Percentiles rank a stretch among this genome's conserved stretches.
Conservation (phyloP, 192 early-diverging fungal species). For the Podila epigama region DNA sequence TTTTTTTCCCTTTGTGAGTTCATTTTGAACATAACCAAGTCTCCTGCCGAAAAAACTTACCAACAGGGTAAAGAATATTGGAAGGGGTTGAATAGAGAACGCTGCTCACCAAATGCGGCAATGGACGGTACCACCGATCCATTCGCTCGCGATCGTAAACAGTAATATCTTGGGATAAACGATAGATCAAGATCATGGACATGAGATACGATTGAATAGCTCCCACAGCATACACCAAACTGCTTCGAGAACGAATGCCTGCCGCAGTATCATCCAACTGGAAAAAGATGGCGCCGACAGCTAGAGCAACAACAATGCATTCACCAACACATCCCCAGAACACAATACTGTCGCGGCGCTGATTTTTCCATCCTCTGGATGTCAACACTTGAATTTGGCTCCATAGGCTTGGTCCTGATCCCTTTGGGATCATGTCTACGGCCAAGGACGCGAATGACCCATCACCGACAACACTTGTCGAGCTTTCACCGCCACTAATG, state of each 20-base stretch:
- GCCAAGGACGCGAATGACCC: slow-evolving; percentile 22
- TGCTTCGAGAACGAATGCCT: slow-evolving; percentile 31
- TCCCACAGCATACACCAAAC: slow-evolving; percentile 37
- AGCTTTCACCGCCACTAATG: slow-evolving; percentile 12
- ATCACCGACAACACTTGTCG: background rate
- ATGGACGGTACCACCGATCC: slow-evolving; percentile 43
- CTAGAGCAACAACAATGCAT: slow-evolving; percentile 34
- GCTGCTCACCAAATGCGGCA: slow-evolving; percentile 37
- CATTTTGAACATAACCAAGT: too few relatives aligned
- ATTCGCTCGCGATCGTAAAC: slow-evolving; percentile 47
- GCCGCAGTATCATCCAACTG: slow-evolving; percentile 15
- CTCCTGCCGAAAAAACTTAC: background rate
- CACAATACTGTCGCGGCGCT: slow-evolving; percentile 34
- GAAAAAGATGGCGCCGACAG: slow-evolving; percentile 30
- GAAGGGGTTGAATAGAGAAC: slow-evolving; percentile 20
- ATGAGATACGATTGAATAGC: slow-evolving; percentile 40
- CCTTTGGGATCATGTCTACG: slow-evolving; percentile 35
- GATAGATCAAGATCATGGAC: slow-evolving; percentile 43
- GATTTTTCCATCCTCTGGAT: slow-evolving; percentile 35
- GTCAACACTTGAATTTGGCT: slow-evolving; percentile 33
- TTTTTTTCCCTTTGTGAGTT: too few relatives aligned
- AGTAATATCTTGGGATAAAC: slow-evolving; percentile 35
- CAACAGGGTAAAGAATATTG: slow-evolving; percentile 36
- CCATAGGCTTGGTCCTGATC: slow-evolving; percentile 29
- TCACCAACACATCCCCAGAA: slow-evolving; percentile 43